Conservation (phyloP, 2,329 filamentous ascomycete species). For the Beauveria varroae region DNA sequence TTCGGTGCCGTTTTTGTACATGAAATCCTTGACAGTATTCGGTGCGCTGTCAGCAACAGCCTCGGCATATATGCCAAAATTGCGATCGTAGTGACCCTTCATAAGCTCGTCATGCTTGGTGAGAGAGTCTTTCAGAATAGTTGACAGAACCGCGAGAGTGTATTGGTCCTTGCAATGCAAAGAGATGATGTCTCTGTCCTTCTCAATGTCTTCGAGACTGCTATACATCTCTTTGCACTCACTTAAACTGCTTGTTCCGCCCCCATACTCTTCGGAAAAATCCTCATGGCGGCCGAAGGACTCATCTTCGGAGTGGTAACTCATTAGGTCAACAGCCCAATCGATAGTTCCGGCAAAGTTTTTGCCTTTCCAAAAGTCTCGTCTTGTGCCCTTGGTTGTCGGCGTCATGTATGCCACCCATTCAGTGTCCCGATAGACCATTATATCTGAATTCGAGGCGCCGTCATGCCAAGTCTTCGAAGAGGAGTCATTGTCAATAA, state of each 20-base stretch:
- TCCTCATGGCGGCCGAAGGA: not conserved
- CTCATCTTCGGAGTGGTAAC: not conserved
- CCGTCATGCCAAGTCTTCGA: conserved; percentile 6
- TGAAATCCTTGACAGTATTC: not conserved
- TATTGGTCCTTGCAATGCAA: not conserved
- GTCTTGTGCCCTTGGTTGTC: conserved; percentile 8
- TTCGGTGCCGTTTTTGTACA: not conserved
- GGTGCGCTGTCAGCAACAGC: not conserved
- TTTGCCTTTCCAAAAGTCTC: not conserved
- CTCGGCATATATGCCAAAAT: not conserved
- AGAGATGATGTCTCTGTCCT: not conserved
- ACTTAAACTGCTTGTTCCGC: not conserved
- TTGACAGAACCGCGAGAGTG: not conserved
- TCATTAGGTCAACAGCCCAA: conserved; percentile 16
- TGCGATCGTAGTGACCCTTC: not conserved
- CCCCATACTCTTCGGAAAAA: not conserved
- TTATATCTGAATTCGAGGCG: not conserved
- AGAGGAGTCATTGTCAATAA: conserved; percentile 18
- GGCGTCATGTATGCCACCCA: conserved; percentile 17
- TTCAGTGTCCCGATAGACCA: conserved; percentile 5
- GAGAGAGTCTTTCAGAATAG: not conserved
- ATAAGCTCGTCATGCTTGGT: not conserved
- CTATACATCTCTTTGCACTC: not conserved
- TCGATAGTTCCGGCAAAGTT: conserved; percentile 17
- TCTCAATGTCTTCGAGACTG: not conserved